Percentiles rank a stretch among this genome's conserved stretches.
Conservation (phyloP, 2,329 filamentous ascomycete species). For the Coleophoma cylindrospora region DNA sequence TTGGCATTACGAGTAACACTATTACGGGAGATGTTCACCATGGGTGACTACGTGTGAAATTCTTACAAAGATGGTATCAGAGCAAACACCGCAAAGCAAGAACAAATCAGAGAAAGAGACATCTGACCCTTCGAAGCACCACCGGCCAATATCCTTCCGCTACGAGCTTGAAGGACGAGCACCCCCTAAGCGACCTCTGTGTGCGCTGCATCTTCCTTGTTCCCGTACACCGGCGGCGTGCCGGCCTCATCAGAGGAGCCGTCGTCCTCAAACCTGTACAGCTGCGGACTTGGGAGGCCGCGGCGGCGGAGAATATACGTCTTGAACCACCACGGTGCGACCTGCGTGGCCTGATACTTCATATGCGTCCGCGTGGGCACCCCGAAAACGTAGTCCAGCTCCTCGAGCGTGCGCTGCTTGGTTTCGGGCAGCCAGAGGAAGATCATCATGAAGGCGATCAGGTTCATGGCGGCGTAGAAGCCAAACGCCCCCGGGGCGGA, state of each 20-base stretch:
- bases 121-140: too few relatives aligned
- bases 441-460: slow-evolving; percentile 47
- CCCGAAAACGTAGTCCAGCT: slow-evolving; percentile 39
- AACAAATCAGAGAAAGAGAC: too few relatives aligned
- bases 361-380: slow-evolving; percentile 17
- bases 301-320: background rate
- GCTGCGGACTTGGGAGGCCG: background rate
- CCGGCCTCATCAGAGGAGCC: background rate
- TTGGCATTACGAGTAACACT: too few relatives aligned
- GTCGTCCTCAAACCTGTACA: background rate
- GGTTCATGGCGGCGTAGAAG: slow-evolving; percentile 48
- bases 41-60: too few relatives aligned
- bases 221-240: too few relatives aligned
- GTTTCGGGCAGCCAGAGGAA: slow-evolving; percentile 52
- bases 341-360: slow-evolving; percentile 13
- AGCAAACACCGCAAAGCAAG: too few relatives aligned
- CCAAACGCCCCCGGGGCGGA: slow-evolving; percentile 37
- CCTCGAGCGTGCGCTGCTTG: slow-evolving; percentile 34
- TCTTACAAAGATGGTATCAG: too few relatives aligned
- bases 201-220: too few relatives aligned
- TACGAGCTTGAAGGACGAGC: too few relatives aligned
- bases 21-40: too few relatives aligned
- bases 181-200: too few relatives aligned
- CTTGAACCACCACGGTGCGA: slow-evolving; percentile 9
- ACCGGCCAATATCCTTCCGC: too few relatives aligned